Evolutionary conservation across 768 basidiomycete genomes (phyloP), one percentile per base, ranked within the genome.

Genomic region (Termitomyces sp.): DNA sequence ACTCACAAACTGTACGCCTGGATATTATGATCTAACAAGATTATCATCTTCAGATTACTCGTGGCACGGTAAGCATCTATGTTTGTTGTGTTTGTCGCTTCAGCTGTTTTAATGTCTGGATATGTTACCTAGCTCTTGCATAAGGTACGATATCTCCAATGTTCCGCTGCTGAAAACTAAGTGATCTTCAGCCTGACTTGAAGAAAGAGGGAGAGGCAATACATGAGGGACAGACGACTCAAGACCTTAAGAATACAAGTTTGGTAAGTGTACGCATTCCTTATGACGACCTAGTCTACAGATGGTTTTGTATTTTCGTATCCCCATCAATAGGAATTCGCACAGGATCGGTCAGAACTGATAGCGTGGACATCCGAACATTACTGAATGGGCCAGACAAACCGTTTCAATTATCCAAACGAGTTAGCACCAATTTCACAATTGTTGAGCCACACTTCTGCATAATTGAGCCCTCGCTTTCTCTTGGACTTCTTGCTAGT

Each of bases 181-280:
- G 40, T 44, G 38, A 42, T 26, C 11, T 34, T 2, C 45, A 77
- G 66, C 55, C 76, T 17, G 68, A 69, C 9, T 62, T 79, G 54
- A 83, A 82, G 62, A 75, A 81, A 50, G 75, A 83, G 42, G 83
- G 82, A 0, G 67, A 78, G 58, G 68, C 74, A 49, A 81, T 85
- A 24, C 71, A 84, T 28, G 73, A 76, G 24, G 84, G 84, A 19
- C 69, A 76, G 56, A 73, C 70, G 5, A 62, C 53, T 12, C 51
- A 52, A 30, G 42, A 24, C 21, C 6, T 22, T 5, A 17, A 21
- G 41, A 51, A 42, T 10, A 19, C 51, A n/a, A n/a, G n/a, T n/a
- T 19, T 19, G 19, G n/a, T 32, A 10, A 32, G 42, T 14, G 12
- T 43, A 12, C 21, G 5, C 19, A 21, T 47, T 12, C 5, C 1